Evolutionary conservation across 2,329 filamentous ascomycete genomes (phyloP).

Genomic region (Graphiopsis chlorocephala): DNA sequence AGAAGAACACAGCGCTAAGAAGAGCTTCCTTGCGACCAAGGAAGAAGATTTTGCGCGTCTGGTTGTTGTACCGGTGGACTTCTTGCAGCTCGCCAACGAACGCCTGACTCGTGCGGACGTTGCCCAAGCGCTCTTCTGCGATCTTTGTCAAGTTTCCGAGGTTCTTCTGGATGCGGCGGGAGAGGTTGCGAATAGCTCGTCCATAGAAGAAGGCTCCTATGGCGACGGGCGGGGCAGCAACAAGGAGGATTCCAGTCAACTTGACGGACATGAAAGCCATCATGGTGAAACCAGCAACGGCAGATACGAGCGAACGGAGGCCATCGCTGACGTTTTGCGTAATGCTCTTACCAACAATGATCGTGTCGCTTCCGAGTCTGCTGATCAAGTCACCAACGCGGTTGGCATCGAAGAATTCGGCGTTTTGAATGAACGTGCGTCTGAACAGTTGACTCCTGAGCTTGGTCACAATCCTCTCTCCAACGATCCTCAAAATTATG

Average conservation of each 20-base stretch:
- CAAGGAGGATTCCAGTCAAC: constrained; percentile 77
- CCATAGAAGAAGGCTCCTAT: constrained; percentile 91
- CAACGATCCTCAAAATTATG: constrained; percentile 87
- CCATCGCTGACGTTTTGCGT: constrained; percentile 97
- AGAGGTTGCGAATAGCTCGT: constrained; percentile 81
- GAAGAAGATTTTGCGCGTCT: constrained; percentile 87
- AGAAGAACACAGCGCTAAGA: constrained; percentile 88
- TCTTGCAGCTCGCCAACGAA: constrained; percentile 93
- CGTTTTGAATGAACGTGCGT: constrained; percentile 92
- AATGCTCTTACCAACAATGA: constrained; percentile 97
- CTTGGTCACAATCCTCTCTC: constrained; percentile 88
- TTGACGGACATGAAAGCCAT: constrained; percentile 97
- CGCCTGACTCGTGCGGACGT: constrained; percentile 93
- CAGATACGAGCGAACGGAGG: constrained; percentile 85
- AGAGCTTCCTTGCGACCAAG: constrained; percentile 84
- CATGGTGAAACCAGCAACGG: constrained; percentile 80
- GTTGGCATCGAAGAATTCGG: constrained; percentile 98
- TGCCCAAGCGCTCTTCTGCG: constrained; percentile 94
- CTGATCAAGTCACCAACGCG: constrained; percentile 95
- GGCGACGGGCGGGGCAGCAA: constrained; percentile 89
- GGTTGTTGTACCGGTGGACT: constrained; percentile 83
- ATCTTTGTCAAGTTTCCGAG: constrained; percentile 92
- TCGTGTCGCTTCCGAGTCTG: constrained; percentile 89
- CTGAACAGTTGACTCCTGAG: constrained; percentile 87
- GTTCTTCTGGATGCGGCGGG: constrained; percentile 89